Conservation (phyloP, 768 basidiomycete species). For the Boletus subcaerulescens region DNA sequence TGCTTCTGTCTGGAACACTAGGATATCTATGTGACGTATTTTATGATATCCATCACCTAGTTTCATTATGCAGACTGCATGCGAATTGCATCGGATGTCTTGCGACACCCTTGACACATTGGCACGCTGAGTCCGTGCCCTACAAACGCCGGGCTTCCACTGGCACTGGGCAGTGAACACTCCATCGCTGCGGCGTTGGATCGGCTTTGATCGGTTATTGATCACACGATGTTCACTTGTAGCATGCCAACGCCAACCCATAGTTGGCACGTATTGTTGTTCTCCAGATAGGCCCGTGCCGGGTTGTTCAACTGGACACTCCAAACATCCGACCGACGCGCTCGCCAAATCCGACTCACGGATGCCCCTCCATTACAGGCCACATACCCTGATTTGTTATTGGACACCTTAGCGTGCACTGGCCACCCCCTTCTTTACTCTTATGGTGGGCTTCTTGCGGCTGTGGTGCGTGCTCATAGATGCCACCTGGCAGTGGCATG, state of each 20-base stretch:
- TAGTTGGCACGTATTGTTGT: not conserved
- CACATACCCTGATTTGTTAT: slow-evolving; percentile 4
- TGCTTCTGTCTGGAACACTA: too few species aligned
- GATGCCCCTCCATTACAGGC: not conserved
- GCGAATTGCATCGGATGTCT: too few species aligned
- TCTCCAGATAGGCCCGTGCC: not conserved
- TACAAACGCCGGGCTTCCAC: not conserved
- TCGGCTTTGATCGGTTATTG: slow-evolving; percentile 18
- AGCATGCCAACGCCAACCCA: not conserved
- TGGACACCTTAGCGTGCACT: slow-evolving; percentile 6
- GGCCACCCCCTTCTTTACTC: slow-evolving; percentile 11
- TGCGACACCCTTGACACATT: too few species aligned
- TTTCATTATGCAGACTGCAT: too few species aligned
- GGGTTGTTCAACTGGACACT: slow-evolving; percentile 1
- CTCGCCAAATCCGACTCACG: not conserved
- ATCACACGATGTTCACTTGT: slow-evolving; percentile 1
- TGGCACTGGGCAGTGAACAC: not conserved
- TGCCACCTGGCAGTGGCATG: slow-evolving; percentile 29
- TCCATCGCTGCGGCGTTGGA: slow-evolving; percentile 9
- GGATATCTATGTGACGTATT: too few species aligned
- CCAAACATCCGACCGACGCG: not conserved
- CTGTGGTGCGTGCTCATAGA: slow-evolving; percentile 19
- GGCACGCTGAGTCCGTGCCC: not conserved
- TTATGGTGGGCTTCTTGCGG: slow-evolving; percentile 21
- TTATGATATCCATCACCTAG: not conserved